These are phyloP conservation scores for Pilasporangium apinafurcum DNA, from an alignment of 352 stramenopile genomes.

Conservation along the genomic window DNA sequence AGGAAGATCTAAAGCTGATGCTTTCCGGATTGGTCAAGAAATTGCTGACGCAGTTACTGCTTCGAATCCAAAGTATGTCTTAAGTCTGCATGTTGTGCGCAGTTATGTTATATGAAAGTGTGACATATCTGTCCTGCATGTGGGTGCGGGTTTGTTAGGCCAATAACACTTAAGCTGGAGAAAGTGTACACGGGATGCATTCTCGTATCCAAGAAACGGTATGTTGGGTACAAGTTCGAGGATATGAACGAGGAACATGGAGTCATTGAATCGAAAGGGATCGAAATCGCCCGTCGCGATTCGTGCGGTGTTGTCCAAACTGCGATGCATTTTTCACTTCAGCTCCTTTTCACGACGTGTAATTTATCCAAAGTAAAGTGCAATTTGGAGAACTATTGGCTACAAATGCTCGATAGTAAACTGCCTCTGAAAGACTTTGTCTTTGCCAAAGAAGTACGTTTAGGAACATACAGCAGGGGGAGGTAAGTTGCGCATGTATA, in stretches of 20 bases:
- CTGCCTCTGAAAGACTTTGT: slow-evolving; percentile 74
- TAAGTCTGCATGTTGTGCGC: not conserved
- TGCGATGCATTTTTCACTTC: slow-evolving; percentile 55
- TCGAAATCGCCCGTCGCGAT: slow-evolving; percentile 91
- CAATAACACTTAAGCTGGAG: slow-evolving; percentile 78
- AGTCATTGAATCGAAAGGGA: slow-evolving; percentile 87
- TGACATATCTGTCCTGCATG: too few species aligned
- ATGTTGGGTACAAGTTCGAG: slow-evolving; percentile 88
- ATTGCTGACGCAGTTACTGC: slow-evolving; percentile 85
- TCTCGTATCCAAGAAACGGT: slow-evolving; percentile 95
- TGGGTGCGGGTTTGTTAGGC: slow-evolving; percentile 17
- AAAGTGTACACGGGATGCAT: slow-evolving; percentile 93
- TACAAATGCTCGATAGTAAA: slow-evolving; percentile 54
- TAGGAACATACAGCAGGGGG: slow-evolving; percentile 72
- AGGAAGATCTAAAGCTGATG: slow-evolving; percentile 90
- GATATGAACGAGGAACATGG: slow-evolving; percentile 31
- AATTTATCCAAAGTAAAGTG: slow-evolving; percentile 71
- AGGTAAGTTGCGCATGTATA: slow-evolving; percentile 15
- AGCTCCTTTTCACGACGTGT: slow-evolving; percentile 58
- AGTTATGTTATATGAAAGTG: not conserved
- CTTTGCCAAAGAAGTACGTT: slow-evolving; percentile 81
- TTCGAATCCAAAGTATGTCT: slow-evolving; percentile 71
- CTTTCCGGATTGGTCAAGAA: slow-evolving; percentile 92
- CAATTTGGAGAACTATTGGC: slow-evolving; percentile 55
- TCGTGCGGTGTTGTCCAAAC: slow-evolving; percentile 86